These are phyloP conservation scores for Trametes punicea DNA, from an alignment of 768 basidiomycete species.

Conservation along the genomic window DNA sequence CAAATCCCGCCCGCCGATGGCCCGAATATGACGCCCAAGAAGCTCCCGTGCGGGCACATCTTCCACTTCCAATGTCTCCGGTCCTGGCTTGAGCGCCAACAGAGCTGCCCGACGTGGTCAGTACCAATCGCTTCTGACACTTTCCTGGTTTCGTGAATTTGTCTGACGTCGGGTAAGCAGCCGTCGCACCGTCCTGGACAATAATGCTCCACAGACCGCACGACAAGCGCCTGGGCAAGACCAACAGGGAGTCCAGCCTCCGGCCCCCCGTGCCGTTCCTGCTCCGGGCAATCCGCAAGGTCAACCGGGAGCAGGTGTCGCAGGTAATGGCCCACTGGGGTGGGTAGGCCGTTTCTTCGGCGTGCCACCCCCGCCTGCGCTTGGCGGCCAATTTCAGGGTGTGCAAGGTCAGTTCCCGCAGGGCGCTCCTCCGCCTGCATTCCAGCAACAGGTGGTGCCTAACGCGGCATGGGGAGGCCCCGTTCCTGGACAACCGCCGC, in stretches of 20 bases:
- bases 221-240: constrained; percentile 20
- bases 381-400: constrained; percentile 31
- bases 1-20: constrained; percentile 45
- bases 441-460: constrained; percentile 31
- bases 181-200: constrained; percentile 74
- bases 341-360: constrained; percentile 58
- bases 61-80: constrained; percentile 98
- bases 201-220: constrained; percentile 21
- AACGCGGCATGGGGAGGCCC: constrained; percentile 1
- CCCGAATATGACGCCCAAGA: constrained; percentile 95
- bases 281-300: constrained; percentile 27
- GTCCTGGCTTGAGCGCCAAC: constrained; percentile 97
- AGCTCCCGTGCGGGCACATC: constrained; percentile 93
- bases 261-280: constrained; percentile 25
- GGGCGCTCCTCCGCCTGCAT: constrained; percentile 24
- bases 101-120: constrained; percentile 98
- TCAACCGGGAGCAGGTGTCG: constrained; percentile 27
- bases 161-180: constrained; percentile 34
- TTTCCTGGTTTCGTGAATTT: constrained; percentile 4
- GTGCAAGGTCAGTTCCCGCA: constrained; percentile 25
- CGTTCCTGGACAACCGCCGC: constrained; percentile 1
- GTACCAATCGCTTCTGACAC: constrained; percentile 25
- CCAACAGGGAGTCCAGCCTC: constrained; percentile 18
- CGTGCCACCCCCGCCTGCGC: constrained; percentile 43
- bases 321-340: constrained; percentile 30